Evolutionary conservation across 371 early-diverging fungal genomes (phyloP).

Genomic region (Lichtheimia ramosa): DNA sequence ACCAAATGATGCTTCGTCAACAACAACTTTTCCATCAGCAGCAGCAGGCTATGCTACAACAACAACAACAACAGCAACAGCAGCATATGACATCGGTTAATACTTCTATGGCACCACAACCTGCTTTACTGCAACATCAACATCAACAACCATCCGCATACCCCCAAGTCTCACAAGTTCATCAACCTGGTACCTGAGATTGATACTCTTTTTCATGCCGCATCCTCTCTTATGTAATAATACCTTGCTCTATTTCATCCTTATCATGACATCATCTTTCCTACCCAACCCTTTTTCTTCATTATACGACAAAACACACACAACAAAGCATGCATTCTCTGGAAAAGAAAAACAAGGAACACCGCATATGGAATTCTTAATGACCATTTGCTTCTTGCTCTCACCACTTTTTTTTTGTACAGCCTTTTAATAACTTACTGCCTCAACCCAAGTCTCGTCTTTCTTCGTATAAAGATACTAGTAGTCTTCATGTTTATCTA

Average conservation of each 20-base stretch:
- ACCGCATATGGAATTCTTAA: too few relatives aligned
- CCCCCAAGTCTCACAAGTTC: neutral
- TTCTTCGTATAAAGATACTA: too few relatives aligned
- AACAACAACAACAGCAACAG: neutral
- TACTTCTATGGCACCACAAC: too few relatives aligned
- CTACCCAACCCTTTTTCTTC: neutral
- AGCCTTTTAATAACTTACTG: too few relatives aligned
- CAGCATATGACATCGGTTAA: neutral
- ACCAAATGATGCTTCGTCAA: conserved; percentile 2
- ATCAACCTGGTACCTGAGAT: neutral
- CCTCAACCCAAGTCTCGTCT: too few relatives aligned
- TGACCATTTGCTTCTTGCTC: too few relatives aligned
- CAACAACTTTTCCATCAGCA: conserved; percentile 1
- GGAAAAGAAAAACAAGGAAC: too few relatives aligned
- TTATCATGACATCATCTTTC: neutral
- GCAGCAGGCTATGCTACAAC: conserved; percentile 4
- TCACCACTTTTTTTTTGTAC: too few relatives aligned
- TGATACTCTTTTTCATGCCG: neutral
- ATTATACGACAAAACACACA: neutral
- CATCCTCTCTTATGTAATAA: neutral
- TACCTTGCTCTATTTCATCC: neutral
- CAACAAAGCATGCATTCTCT: neutral
- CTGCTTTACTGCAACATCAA: neutral
- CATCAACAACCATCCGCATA: neutral
- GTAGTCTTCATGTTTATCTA: too few relatives aligned